Conservation (phyloP, 805 yeast species). For the Candida silvatica region DNA sequence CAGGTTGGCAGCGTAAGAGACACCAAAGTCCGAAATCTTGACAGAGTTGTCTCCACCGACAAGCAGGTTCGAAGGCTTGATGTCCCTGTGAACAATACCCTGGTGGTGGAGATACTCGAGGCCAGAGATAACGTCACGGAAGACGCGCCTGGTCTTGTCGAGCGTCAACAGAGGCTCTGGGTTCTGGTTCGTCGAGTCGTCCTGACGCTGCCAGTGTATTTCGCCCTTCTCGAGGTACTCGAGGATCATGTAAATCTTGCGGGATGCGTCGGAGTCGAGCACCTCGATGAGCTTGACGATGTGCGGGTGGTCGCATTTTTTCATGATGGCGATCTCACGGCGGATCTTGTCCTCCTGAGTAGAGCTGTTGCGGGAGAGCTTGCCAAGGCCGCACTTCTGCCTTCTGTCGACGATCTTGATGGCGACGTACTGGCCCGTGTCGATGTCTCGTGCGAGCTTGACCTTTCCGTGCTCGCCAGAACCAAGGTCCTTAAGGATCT, state of each 20-base stretch:
- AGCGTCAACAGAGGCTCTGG: constrained; percentile 60
- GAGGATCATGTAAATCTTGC: constrained; percentile 82
- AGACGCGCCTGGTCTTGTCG: constrained; percentile 57
- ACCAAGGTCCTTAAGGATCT: constrained; percentile 80
- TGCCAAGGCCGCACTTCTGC: constrained; percentile 44
- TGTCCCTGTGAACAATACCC: constrained; percentile 91
- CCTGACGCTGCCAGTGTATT: constrained; percentile 62
- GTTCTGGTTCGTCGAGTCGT: constrained; percentile 4
- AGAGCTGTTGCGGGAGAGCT: constrained; percentile 22
- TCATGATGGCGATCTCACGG: constrained; percentile 88
- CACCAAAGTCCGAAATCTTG: constrained; percentile 96
- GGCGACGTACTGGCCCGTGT: constrained; percentile 67
- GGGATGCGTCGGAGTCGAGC: constrained; percentile 72
- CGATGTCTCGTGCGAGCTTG: constrained; percentile 73
- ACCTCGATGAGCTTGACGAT: constrained; percentile 85
- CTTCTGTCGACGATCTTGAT: constrained; percentile 85
- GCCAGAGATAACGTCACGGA: constrained; percentile 80
- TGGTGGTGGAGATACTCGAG: constrained; percentile 84
- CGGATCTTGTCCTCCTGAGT: constrained; percentile 64
- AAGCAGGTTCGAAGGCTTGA: constrained; percentile 87
- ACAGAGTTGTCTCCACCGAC: constrained; percentile 63
- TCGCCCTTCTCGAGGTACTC: constrained; percentile 92
- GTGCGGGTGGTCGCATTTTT: constrained; percentile 85
- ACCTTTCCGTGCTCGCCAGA: constrained; percentile 99
- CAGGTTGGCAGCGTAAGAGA: constrained; percentile 56